Conservation (phyloP, 2,329 filamentous ascomycete species). For the Neonectria hederae region DNA sequence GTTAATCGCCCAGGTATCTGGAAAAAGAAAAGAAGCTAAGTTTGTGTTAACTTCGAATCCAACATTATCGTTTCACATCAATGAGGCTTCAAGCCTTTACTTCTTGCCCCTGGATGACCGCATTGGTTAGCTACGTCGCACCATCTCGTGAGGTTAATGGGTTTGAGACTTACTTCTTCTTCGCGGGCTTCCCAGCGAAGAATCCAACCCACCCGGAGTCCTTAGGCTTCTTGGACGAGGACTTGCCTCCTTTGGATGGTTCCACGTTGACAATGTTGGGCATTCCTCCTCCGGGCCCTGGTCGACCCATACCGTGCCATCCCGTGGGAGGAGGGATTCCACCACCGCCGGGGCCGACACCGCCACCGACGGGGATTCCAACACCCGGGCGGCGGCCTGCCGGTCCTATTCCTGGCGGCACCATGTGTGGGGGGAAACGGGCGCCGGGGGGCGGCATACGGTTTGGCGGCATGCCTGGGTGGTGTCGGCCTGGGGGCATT, state of each 20-base stretch:
- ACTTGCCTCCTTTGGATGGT: conserved; percentile 35
- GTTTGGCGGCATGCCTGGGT: conserved; percentile 16
- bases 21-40: conserved; percentile 33
- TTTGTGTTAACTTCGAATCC: conserved; percentile 26
- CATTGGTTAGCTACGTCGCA: conserved; percentile 18
- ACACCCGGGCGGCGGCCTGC: conserved; percentile 14
- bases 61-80: conserved; percentile 35
- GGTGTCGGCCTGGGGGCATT: conserved; percentile 30
- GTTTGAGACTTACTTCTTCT: conserved; percentile 45
- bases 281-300: conserved; percentile 11
- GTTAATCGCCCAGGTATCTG: conserved; percentile 40
- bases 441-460: conserved; percentile 16
- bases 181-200: conserved; percentile 43
- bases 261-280: conserved; percentile 38
- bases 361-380: conserved; percentile 12
- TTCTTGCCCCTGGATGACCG: conserved; percentile 35
- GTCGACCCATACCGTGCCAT: conserved; percentile 34
- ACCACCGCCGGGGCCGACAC: conserved; percentile 11
- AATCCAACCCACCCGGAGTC: conserved; percentile 37
- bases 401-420: conserved; percentile 16
- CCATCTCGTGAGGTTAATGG: background rate
- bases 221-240: conserved; percentile 35
- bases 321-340: conserved; percentile 34
- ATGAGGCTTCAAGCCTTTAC: conserved; percentile 22
- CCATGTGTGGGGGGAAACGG: conserved; percentile 18